A percentile compares a stretch with the other conserved stretches of the same genome.
These are phyloP conservation scores for Benincasa hispida DNA, from an alignment of 306 rosid species.

Conservation along the genomic window DNA sequence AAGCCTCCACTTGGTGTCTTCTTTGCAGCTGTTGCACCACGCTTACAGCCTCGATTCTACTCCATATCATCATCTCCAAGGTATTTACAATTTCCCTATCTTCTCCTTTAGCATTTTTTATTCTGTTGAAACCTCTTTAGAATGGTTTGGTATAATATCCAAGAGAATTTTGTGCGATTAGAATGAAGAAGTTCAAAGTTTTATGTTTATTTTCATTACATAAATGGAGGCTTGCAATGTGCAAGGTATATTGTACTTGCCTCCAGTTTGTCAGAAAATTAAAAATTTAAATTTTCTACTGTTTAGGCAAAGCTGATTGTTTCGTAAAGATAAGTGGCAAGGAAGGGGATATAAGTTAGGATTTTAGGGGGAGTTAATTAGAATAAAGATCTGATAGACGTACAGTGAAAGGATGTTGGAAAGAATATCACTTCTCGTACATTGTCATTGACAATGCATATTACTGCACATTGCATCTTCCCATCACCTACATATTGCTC, in stretches of 20 bases:
- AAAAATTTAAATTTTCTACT: neutral
- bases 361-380: neutral
- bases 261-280: neutral
- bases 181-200: neutral
- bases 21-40: constrained; percentile 87
- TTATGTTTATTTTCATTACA: neutral
- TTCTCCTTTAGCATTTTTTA: neutral
- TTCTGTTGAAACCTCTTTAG: neutral
- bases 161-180: neutral
- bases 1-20: constrained; percentile 87
- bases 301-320: neutral
- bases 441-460: neutral
- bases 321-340: neutral
- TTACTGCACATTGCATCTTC: neutral
- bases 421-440: neutral
- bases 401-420: neutral
- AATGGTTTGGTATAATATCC: neutral
- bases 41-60: constrained; percentile 88
- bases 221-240: neutral
- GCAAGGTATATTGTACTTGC: neutral
- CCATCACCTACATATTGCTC: neutral
- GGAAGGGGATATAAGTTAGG: neutral
- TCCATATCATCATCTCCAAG: constrained; percentile 95
- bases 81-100: constrained; percentile 13
- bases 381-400: neutral